Evolutionary conservation across 2,329 filamentous ascomycete species (phyloP).

Genomic region (Teratosphaeriaceae sp.): DNA sequence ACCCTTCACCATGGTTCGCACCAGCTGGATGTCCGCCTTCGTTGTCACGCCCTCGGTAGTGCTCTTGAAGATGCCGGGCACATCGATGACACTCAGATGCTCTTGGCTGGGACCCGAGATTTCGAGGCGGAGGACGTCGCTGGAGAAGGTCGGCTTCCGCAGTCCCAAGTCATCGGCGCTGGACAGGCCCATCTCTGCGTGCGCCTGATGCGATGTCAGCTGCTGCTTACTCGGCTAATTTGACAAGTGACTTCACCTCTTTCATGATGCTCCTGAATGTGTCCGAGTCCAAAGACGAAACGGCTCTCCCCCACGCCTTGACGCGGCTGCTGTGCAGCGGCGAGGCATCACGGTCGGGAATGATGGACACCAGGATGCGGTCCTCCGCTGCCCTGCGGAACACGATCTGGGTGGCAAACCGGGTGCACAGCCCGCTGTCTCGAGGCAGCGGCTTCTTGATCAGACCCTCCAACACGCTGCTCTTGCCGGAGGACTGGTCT

Average conservation of each 20-base stretch:
- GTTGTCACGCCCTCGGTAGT: too few species aligned
- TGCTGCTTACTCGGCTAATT: too few species aligned
- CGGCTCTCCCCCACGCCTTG: too few species aligned
- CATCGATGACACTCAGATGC: constrained; percentile 20
- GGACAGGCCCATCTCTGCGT: too few species aligned
- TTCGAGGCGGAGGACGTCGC: constrained; percentile 24
- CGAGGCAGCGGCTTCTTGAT: constrained; percentile 49
- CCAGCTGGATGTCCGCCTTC: too few species aligned
- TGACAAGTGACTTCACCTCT: too few species aligned
- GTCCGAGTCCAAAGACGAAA: too few species aligned
- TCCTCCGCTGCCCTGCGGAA: constrained; percentile 18
- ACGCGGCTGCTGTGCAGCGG: too few species aligned
- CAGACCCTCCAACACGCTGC: constrained; percentile 57
- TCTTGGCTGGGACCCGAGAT: constrained; percentile 22
- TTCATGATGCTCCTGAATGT: too few species aligned
- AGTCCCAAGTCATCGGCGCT: neutral
- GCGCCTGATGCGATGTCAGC: constrained; percentile 8
- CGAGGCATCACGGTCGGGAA: too few species aligned
- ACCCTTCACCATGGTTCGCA: too few species aligned
- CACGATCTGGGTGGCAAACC: constrained; percentile 28
- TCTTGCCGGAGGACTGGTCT: constrained; percentile 56
- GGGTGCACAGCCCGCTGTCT: constrained; percentile 50
- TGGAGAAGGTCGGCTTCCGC: constrained; percentile 20
- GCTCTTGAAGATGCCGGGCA: neutral
- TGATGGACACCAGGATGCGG: too few species aligned